phyloP scores from a whole-genome alignment of 2,329 filamentous ascomycete species.

The Alternaria conjuncta region DNA sequence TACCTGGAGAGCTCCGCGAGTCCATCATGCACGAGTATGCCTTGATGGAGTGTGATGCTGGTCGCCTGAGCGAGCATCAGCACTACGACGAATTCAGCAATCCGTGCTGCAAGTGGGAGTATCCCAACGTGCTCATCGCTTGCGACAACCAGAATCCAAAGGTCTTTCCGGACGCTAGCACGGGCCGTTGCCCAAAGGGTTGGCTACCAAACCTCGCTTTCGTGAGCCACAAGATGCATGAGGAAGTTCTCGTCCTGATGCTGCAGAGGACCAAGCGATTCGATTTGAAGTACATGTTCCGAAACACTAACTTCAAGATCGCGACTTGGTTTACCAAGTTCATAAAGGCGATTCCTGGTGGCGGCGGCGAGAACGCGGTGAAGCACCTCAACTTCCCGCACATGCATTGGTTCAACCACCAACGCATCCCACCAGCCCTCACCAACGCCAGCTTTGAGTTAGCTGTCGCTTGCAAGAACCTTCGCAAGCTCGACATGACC shows the following conservation, averaged over 20 bases:
- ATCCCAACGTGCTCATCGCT: background rate
- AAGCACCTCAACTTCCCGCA: constrained; percentile 8
- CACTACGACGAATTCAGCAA: background rate
- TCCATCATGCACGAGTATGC: background rate
- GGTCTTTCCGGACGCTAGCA: background rate
- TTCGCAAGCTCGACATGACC: background rate
- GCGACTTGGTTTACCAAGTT: constrained; percentile 9
- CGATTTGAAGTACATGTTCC: constrained; percentile 2
- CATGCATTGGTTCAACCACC: constrained; percentile 4
- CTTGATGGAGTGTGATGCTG: background rate
- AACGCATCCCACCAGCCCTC: background rate
- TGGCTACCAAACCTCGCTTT: background rate
- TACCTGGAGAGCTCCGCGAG: background rate
- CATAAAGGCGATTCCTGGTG: background rate
- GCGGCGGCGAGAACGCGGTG: background rate
- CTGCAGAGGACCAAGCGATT: background rate
- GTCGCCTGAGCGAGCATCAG: background rate
- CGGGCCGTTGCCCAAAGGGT: background rate
- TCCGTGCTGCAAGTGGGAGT: background rate
- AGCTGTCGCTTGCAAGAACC: background rate
- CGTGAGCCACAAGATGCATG: background rate
- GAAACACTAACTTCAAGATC: background rate
- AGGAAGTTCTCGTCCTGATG: background rate
- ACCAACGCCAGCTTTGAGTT: constrained; percentile 1
- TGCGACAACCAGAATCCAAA: background rate